Percentiles rank a stretch among this genome's conserved stretches.
phyloP scores from a whole-genome alignment of 2,329 filamentous ascomycete species.

The Epichloe gansuensis region DNA sequence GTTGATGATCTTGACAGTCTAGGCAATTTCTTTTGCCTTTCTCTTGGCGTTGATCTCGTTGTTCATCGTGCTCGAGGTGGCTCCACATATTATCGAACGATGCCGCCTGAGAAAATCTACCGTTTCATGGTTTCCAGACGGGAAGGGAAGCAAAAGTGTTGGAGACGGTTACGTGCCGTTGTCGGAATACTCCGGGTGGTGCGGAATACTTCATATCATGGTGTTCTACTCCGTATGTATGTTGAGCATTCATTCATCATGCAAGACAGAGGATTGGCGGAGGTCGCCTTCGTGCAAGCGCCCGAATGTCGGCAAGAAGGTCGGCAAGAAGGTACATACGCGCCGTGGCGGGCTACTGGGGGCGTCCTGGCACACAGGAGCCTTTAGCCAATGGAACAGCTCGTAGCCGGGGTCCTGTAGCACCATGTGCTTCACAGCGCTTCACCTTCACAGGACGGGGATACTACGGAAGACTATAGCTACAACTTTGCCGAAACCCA shows the following conservation, averaged over 20 bases:
- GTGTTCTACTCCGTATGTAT: not conserved
- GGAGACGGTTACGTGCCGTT: not conserved
- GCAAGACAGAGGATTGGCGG: not conserved
- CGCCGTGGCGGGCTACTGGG: slow-evolving; percentile 1
- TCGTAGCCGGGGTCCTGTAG: not conserved
- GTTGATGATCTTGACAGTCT: not conserved
- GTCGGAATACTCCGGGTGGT: not conserved
- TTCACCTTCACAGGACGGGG: no score
- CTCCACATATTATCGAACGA: not conserved
- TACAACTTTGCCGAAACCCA: no score
- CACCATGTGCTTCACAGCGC: not conserved
- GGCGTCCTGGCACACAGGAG: not conserved
- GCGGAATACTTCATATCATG: not conserved
- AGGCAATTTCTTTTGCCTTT: slow-evolving; percentile 2
- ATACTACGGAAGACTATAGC: no score
- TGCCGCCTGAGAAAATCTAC: not conserved
- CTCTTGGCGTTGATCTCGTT: not conserved
- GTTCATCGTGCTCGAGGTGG: not conserved
- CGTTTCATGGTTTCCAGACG: not conserved
- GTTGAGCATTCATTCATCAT: not conserved
- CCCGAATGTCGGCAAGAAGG: not conserved
- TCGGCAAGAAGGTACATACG: not conserved
- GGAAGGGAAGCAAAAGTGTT: not conserved
- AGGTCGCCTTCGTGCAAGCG: not conserved
- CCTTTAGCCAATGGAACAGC: not conserved